Evolutionary conservation across 2,329 filamentous ascomycete genomes (phyloP), one percentile per base, ranked within the genome.

Genomic region (Acephala macrosclerotiorum): DNA sequence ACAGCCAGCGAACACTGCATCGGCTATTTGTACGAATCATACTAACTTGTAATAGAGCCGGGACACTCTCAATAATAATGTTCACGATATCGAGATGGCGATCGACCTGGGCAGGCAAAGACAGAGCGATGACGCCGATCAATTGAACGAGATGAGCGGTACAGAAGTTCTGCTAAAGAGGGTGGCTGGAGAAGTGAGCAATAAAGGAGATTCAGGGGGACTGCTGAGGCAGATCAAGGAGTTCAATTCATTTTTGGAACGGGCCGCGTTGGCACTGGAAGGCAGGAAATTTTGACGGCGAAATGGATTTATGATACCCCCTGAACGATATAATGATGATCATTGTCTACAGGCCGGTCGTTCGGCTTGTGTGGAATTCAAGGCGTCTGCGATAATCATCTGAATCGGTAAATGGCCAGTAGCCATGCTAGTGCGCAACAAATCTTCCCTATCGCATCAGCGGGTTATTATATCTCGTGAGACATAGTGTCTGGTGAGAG

Each of bases 171-270:
- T 84, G 9, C 79, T 89, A 36, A 83, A 84, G n/a, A 80, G 81
- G 29, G 78, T 90, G 5, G 80, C 84, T 0, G 81, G 84, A 42
- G 82, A 87, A 72, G 84, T 84, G 1, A 85, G 84, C 71, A 82
- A 79, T 45, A 77, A 77, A 22, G 81, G 83, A 60, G 78, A 80
- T 9, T 79, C 80, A 0, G 86, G 86, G 25, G 86, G 86, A 2
- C 77, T 84, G 4, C 77, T 90, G 68, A 81, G 80, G 65, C 84
- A 87, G 73, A 82, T 90, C 62, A 83, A 79, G 66, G 83, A 87
- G 57, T 90, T 90, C 72, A 91, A 90, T 69, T 82, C 82, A 36
- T 88, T 90, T 68, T 77, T 91, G 58, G 88, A 90, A 74, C 82
- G 88, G 25, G 82, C 86, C 6, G 87, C 87, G 2, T 76, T 80